These are phyloP conservation scores for Bonnemaisonia californica DNA, from an alignment of 31 red algal genomes.

Conservation along the genomic window DNA sequence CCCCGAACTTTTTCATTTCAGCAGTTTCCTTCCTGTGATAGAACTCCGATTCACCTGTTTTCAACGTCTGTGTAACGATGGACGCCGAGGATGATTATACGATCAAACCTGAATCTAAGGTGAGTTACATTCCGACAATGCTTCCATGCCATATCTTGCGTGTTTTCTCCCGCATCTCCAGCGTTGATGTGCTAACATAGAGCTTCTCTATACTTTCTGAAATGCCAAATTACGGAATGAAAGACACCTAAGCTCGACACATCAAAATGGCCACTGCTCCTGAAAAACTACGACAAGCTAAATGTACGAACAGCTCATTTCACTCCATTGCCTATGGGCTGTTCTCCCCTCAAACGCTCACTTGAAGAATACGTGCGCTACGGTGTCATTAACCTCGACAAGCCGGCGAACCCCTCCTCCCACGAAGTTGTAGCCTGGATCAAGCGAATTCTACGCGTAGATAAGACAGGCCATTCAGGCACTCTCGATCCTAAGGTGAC, in stretches of 20 bases:
- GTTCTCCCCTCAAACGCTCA: constrained; percentile 86
- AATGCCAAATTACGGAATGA: neutral
- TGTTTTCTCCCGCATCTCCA: no score
- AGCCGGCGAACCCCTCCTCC: constrained; percentile 95
- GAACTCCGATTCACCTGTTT: no score
- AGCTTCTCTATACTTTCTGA: no score
- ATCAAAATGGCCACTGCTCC: constrained; percentile 89
- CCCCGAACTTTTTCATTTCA: no score
- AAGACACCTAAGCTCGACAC: constrained; percentile 82
- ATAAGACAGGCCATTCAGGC: constrained; percentile 97
- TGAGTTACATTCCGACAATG: neutral
- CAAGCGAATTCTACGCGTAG: constrained; percentile 91
- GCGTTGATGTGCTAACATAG: no score
- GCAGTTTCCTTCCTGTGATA: no score
- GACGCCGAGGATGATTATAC: neutral
- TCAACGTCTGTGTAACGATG: neutral
- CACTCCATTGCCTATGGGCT: constrained; percentile 88
- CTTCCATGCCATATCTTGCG: neutral
- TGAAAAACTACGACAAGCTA: constrained; percentile 96
- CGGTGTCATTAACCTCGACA: constrained; percentile 98
- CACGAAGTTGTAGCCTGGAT: constrained; percentile 99
- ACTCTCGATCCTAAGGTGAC: constrained; percentile 99
- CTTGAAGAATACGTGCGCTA: constrained; percentile 89
- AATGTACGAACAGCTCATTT: constrained; percentile 95
- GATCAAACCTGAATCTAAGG: neutral